phyloP scores from a whole-genome alignment of 768 basidiomycete genomes.

The Leccinum subgranulosum region DNA sequence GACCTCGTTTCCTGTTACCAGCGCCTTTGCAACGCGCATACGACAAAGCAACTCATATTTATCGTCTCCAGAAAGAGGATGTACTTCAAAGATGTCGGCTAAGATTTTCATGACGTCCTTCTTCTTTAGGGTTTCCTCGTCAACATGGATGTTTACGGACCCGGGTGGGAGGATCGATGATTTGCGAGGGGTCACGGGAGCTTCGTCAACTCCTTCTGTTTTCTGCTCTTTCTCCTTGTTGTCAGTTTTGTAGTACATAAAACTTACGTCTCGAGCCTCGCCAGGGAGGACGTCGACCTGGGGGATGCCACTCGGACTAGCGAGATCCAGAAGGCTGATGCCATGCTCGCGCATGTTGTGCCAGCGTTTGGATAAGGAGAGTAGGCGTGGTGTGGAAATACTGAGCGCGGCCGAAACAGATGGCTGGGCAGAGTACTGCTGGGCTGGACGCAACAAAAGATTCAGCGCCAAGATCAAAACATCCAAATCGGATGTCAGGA shows the following conservation, averaged over 20 bases:
- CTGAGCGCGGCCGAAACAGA: conserved; percentile 80
- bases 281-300: conserved; percentile 62
- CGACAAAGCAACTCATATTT: conserved; percentile 87
- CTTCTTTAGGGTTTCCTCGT: conserved; percentile 54
- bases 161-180: conserved; percentile 36
- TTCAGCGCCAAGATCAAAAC: conserved; percentile 80
- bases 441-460: conserved; percentile 86
- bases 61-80: conserved; percentile 74
- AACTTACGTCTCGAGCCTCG: conserved; percentile 76
- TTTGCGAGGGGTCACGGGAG: conserved; percentile 51
- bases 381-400: conserved; percentile 76
- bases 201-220: conserved; percentile 42
- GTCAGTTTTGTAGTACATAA: conserved; percentile 75
- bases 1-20: conserved; percentile 53
- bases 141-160: conserved; percentile 60
- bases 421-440: conserved; percentile 89
- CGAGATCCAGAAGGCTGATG: conserved; percentile 71
- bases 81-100: conserved; percentile 63
- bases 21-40: conserved; percentile 73
- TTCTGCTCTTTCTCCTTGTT: conserved; percentile 45
- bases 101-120: conserved; percentile 75
- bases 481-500: conserved; percentile 87
- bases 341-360: conserved; percentile 78
- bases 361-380: conserved; percentile 84
- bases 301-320: conserved; percentile 47